A percentile compares a stretch with the other conserved stretches of the same genome.
These are phyloP conservation scores for Aphanomyces stellatus DNA, from an alignment of 352 stramenopile species.

Conservation along the genomic window DNA sequence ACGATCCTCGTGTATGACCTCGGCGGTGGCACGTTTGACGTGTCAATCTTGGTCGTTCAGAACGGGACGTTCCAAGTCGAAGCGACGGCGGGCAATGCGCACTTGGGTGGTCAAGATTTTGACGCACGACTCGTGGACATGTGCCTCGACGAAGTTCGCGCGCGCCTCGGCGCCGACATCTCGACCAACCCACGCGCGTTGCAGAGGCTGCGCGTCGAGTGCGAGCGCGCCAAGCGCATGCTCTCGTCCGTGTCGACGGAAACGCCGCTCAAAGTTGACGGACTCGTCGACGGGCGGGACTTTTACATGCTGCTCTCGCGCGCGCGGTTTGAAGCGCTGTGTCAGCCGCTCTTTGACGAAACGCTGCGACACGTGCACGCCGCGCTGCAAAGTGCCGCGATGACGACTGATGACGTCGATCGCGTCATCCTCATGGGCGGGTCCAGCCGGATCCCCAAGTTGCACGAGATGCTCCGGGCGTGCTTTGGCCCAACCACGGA, in stretches of 20 bases:
- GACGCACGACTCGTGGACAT: slow-evolving; percentile 87
- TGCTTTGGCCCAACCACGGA: slow-evolving; percentile 53
- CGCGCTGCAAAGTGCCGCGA: slow-evolving; percentile 25
- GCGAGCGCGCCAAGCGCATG: slow-evolving; percentile 87
- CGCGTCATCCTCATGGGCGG: slow-evolving; percentile 26
- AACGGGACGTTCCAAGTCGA: slow-evolving; percentile 93
- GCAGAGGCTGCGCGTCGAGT: slow-evolving; percentile 82
- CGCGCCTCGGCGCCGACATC: slow-evolving; percentile 80
- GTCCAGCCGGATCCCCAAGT: slow-evolving; percentile 38
- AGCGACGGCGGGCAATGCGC: slow-evolving; percentile 86
- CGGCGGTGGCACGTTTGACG: slow-evolving; percentile 85
- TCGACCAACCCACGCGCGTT: slow-evolving; percentile 76
- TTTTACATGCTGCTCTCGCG: slow-evolving; percentile 89
- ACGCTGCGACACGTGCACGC: slow-evolving; percentile 67
- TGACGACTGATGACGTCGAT: slow-evolving; percentile 26
- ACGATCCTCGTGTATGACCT: slow-evolving; percentile 92
- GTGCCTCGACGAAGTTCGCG: slow-evolving; percentile 81
- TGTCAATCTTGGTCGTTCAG: slow-evolving; percentile 85
- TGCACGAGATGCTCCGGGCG: slow-evolving; percentile 36
- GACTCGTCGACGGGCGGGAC: slow-evolving; percentile 88
- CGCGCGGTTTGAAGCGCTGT: slow-evolving; percentile 84
- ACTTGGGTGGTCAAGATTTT: slow-evolving; percentile 88
- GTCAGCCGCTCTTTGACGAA: slow-evolving; percentile 82
- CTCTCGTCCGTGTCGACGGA: slow-evolving; percentile 79
- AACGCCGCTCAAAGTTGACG: slow-evolving; percentile 88